Percentiles rank a stretch among this genome's conserved stretches.
Conservation (phyloP, 176 grass and related monocot species). For the Oryza meridionalis region DNA sequence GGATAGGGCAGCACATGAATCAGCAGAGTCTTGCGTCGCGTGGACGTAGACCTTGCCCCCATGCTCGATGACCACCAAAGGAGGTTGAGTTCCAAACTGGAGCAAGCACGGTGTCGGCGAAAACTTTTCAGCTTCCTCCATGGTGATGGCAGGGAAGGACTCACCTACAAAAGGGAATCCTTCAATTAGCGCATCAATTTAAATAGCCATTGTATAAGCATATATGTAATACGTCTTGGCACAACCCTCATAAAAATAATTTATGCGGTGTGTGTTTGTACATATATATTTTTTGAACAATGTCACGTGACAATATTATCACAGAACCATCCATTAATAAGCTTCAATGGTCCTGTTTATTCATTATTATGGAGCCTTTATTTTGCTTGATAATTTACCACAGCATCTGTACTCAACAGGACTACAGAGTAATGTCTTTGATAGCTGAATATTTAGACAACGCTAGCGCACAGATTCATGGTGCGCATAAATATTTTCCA, state of each 20-base stretch:
- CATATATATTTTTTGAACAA: too few species aligned
- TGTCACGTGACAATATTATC: too few species aligned
- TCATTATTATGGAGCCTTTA: too few species aligned
- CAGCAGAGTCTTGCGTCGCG: accelerated
- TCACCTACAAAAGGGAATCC: slow-evolving; percentile 21
- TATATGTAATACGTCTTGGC: neutral
- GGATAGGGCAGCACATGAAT: neutral
- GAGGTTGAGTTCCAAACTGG: neutral
- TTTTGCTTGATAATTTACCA: too few species aligned
- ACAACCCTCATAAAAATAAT: neutral
- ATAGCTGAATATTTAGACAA: neutral
- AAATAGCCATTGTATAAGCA: too few species aligned
- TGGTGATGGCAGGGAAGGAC: neutral
- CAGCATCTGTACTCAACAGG: too few species aligned
- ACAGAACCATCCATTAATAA: too few species aligned
- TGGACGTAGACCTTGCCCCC: neutral
- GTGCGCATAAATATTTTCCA: too few species aligned
- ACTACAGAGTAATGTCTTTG: too few species aligned
- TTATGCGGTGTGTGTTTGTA: too few species aligned
- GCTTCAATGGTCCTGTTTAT: too few species aligned
- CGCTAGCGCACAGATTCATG: neutral
- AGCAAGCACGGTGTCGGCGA: accelerated
- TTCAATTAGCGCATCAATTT: neutral
- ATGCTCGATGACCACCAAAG: neutral
- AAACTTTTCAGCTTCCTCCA: neutral